Conservation (phyloP, 176 grass and related monocot species). For the Tillandsia fasciculata region DNA sequence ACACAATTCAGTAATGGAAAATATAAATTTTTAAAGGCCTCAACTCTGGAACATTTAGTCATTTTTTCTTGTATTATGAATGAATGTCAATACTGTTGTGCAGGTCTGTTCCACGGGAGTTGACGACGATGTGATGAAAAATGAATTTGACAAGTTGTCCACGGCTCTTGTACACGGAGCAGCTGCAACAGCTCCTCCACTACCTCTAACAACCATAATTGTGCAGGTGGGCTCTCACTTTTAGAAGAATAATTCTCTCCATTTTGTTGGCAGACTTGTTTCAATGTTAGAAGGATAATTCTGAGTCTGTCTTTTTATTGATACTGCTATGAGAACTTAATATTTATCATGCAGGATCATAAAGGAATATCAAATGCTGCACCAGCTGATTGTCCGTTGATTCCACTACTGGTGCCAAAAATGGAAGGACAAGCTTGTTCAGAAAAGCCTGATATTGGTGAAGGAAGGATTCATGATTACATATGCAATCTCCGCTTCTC, state of each 20-base stretch:
- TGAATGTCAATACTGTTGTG: constrained; percentile 4
- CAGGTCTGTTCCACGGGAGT: constrained; percentile 79
- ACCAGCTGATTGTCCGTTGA: constrained; percentile 77
- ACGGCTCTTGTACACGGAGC: constrained; percentile 38
- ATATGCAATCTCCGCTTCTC: constrained; percentile 85
- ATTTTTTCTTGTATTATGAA: neutral
- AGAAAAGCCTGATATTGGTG: constrained; percentile 32
- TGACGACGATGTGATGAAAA: constrained; percentile 69
- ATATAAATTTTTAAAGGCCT: neutral
- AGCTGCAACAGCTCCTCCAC: constrained; percentile 40
- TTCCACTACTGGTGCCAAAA: constrained; percentile 43
- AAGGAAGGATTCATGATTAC: constrained; percentile 86
- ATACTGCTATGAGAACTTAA: neutral
- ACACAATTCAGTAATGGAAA: neutral
- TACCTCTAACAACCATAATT: constrained; percentile 81
- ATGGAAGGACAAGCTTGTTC: constrained; percentile 18
- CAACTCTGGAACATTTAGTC: too few species aligned
- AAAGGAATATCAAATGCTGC: constrained; percentile 98
- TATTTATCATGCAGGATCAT: constrained; percentile 61
- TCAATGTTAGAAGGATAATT: neutral
- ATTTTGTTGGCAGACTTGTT: neutral
- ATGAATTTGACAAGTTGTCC: constrained; percentile 74
- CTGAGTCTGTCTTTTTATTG: too few species aligned
- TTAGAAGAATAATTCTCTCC: constrained; percentile 16
- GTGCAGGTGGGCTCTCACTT: constrained; percentile 55